Evolutionary conservation across 805 yeast genomes (phyloP).

Genomic region (Pichia nanzhaoensis): DNA sequence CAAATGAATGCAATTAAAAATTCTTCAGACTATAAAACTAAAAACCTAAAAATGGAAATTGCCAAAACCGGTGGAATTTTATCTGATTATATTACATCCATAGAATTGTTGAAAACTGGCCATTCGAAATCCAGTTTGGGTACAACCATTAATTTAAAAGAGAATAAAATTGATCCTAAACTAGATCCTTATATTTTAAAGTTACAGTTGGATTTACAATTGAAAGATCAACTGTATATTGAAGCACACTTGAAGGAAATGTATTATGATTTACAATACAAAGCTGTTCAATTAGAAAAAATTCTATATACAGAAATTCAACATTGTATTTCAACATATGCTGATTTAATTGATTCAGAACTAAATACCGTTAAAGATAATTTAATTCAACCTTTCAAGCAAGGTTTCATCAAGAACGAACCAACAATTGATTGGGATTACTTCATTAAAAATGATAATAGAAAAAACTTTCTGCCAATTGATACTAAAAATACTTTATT

Average conservation of each 20-base stretch:
- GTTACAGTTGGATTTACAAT: slow-evolving; percentile 55
- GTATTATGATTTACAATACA: slow-evolving; percentile 53
- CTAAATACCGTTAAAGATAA: slow-evolving; percentile 40
- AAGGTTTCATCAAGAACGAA: slow-evolving; percentile 48
- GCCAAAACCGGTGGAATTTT: slow-evolving; percentile 55
- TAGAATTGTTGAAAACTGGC: slow-evolving; percentile 36
- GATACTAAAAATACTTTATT: slow-evolving; percentile 24
- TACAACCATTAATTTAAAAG: slow-evolving; percentile 20
- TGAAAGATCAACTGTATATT: slow-evolving; percentile 55
- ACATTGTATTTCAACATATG: slow-evolving; percentile 45
- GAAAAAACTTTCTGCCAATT: slow-evolving; percentile 36
- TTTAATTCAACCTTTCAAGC: slow-evolving; percentile 46
- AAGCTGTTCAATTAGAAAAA: slow-evolving; percentile 59
- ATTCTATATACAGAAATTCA: slow-evolving; percentile 60
- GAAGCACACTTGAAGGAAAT: slow-evolving; percentile 64
- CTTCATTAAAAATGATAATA: slow-evolving; percentile 42
- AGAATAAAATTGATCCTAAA: slow-evolving; percentile 21
- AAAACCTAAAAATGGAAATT: slow-evolving; percentile 52
- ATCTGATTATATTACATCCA: slow-evolving; percentile 39
- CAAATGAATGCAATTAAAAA: slow-evolving; percentile 47
- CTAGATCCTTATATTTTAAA: slow-evolving; percentile 61
- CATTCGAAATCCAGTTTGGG: slow-evolving; percentile 29
- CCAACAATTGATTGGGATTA: slow-evolving; percentile 67
- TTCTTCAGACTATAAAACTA: slow-evolving; percentile 47
- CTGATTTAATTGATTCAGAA: slow-evolving; percentile 46